A percentile compares a stretch with the other conserved stretches of the same genome.
phyloP scores from a whole-genome alignment of 1,284 basidiomycete genomes.

The Marasmius oreades region DNA sequence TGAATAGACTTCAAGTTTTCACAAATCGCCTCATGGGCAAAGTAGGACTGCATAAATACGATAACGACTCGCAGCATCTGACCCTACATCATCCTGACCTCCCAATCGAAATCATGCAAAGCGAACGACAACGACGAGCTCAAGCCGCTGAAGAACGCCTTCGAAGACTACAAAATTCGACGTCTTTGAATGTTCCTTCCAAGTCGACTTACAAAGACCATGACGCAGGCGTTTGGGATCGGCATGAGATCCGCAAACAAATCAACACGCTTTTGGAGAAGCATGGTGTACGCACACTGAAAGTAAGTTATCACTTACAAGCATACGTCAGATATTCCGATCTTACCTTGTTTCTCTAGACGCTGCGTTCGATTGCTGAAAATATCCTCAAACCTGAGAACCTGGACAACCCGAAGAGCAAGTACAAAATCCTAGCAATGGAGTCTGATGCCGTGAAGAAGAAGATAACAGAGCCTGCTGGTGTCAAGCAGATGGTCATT shows the following conservation, averaged over 20 bases:
- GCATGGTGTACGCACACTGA: neutral
- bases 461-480: neutral
- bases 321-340: too few relatives aligned
- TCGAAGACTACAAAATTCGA: neutral
- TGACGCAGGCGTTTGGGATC: neutral
- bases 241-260: neutral
- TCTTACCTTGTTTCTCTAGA: neutral
- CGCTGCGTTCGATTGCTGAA: neutral
- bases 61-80: too few relatives aligned
- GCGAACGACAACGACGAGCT: neutral
- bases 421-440: neutral
- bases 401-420: neutral
- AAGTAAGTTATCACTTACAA: neutral
- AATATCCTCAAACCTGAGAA: neutral
- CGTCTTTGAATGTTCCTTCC: neutral
- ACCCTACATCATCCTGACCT: too few relatives aligned
- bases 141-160: neutral
- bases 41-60: too few relatives aligned
- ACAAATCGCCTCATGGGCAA: too few relatives aligned
- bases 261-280: neutral
- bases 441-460: neutral
- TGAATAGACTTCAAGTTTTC: too few relatives aligned
- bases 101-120: too few relatives aligned
- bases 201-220: neutral
- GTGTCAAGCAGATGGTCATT: neutral